Base-by-base conservation (phyloP, 2,329 filamentous ascomycete genomes). In the Onygena corvina region DNA sequence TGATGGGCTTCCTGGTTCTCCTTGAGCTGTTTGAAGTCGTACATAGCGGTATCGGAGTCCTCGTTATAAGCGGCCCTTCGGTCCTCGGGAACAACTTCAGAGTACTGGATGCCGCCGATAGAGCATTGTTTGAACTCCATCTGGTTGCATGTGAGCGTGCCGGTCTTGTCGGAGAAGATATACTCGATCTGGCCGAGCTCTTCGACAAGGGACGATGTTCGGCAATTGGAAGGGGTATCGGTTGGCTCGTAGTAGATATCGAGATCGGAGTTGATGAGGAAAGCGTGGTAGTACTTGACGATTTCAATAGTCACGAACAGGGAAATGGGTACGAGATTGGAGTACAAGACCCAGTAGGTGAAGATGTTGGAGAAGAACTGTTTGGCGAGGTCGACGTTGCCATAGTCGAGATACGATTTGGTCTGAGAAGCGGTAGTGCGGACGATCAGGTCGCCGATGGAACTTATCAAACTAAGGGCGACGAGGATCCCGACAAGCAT, bases 111-210 rank as follows among this genome's bases (percentile, higher is more conserved):
- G 21, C 92, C 92, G 21, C 80, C 86, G 61, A 98, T 96, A 0
- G 85, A 84, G 60, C 86, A 93, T 66, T 96, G 88, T 63, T 88
- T 88, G 67, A 96, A 98, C 66, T 96, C 90, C 92, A 98, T 96
- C 76, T 87, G 82, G 63, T 96, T 96, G 69, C 89, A 94, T n/a
- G 90, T 96, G 60, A 96, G 72, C 3, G 90, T 96, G 36, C 90
- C 90, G 1, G 90, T 96, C 72, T 96, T 96, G 72, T 96, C 90
- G 0, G 88, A 95, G 65, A 98, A 98, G 55, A 98, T 92, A 61
- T 93, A 98, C 62, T 96, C 92, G 38, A 98, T 93, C 76, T 96
- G 94, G 49, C 92, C 92, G 38, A 98, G 71, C 62, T 98, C 93
- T 69, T 98, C 92, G 8, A 98, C 92, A 62, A 98, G 73, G 57